Conservation (phyloP, 2,329 filamentous ascomycete genomes). For the Coniochaeta prunicola region DNA sequence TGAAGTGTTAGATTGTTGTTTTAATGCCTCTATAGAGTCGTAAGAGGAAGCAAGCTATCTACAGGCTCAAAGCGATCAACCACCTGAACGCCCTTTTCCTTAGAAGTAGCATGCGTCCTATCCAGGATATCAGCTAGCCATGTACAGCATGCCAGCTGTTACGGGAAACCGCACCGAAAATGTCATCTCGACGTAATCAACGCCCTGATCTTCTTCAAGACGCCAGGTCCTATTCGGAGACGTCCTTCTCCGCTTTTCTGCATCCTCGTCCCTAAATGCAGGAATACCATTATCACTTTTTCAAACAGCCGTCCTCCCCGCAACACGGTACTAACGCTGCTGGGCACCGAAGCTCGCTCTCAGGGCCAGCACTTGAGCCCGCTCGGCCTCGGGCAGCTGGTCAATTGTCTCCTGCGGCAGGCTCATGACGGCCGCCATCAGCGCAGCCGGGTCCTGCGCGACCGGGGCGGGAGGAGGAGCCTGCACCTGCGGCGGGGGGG, state of each 20-base stretch:
- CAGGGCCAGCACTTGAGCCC: conserved; percentile 72
- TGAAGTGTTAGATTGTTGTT: too few species aligned
- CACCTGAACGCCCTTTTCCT: background rate
- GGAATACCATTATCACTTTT: background rate
- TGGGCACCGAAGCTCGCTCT: conserved; percentile 52
- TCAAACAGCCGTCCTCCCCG: background rate
- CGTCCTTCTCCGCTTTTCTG: background rate
- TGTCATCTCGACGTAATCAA: background rate
- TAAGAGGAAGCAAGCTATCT: background rate
- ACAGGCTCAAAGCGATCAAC: background rate
- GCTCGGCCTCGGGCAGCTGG: conserved; percentile 65
- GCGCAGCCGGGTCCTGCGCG: conserved; percentile 54
- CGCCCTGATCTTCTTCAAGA: background rate
- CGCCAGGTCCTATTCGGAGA: background rate
- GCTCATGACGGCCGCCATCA: conserved; percentile 74
- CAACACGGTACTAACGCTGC: background rate
- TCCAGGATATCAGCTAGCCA: background rate
- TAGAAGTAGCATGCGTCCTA: background rate
- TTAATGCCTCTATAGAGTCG: too few species aligned
- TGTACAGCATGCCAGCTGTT: background rate
- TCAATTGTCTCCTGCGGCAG: conserved; percentile 78
- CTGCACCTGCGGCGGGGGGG: conserved; percentile 28
- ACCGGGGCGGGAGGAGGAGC: conserved; percentile 25
- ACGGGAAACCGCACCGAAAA: background rate
- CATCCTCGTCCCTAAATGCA: background rate